A percentile compares a stretch with the other conserved stretches of the same genome.
phyloP scores from a whole-genome alignment of 2,329 filamentous ascomycete genomes.

The Dothidotthia symphoricarpi region DNA sequence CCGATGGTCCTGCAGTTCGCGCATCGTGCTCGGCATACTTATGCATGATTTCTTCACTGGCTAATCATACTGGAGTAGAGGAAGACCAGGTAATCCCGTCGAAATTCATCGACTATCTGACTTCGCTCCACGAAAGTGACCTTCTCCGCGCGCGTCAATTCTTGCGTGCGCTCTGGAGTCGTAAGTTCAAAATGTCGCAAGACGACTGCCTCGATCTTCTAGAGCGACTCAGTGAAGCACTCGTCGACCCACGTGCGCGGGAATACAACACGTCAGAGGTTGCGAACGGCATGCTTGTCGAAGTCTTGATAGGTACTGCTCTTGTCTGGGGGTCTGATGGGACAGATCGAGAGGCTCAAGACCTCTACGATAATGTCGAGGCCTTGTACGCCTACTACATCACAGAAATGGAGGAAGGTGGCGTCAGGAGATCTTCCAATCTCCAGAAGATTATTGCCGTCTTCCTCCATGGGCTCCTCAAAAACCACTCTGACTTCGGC shows the following conservation, averaged over 20 bases:
- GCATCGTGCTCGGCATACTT: slow-evolving; percentile 31
- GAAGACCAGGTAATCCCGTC: slow-evolving; percentile 19
- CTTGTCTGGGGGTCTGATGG: slow-evolving; percentile 24
- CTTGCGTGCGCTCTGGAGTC: slow-evolving; percentile 25
- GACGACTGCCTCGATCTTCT: slow-evolving; percentile 29
- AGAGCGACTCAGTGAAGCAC: slow-evolving; percentile 31
- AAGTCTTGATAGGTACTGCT: slow-evolving; percentile 32
- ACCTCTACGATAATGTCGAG: slow-evolving; percentile 62
- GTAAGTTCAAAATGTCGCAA: slow-evolving; percentile 20
- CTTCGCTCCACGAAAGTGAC: slow-evolving; percentile 28
- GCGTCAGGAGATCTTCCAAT: slow-evolving; percentile 63
- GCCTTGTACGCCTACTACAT: slow-evolving; percentile 81
- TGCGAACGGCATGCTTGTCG: slow-evolving; percentile 38
- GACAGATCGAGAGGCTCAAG: slow-evolving; percentile 26
- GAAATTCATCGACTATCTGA: slow-evolving; percentile 29
- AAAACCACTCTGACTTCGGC: slow-evolving; percentile 65
- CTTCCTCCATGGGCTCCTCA: slow-evolving; percentile 69
- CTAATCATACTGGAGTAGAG: slow-evolving; percentile 9
- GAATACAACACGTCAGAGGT: slow-evolving; percentile 42
- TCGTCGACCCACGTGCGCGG: slow-evolving; percentile 35
- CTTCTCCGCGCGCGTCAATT: slow-evolving; percentile 33
- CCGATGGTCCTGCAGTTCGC: slow-evolving; percentile 30
- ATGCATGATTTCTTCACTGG: slow-evolving; percentile 25
- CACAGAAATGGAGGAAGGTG: slow-evolving; percentile 63
- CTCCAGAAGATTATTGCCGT: slow-evolving; percentile 66